Evolutionary conservation across 805 yeast genomes (phyloP).

Genomic region (Metschnikowia gelsemii): DNA sequence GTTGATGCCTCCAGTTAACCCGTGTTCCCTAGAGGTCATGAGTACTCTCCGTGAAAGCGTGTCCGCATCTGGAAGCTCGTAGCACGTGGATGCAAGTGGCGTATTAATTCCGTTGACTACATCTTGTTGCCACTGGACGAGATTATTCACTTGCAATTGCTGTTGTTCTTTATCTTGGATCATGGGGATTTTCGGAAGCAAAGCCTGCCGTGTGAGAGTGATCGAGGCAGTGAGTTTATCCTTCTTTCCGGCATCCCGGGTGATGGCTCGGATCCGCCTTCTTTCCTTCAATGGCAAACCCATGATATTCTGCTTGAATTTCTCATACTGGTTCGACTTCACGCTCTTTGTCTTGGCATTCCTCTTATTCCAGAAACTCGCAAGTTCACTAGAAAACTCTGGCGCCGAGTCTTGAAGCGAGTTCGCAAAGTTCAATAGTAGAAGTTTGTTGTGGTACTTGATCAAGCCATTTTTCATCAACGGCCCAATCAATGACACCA

Average conservation of each 20-base stretch:
- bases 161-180: slow-evolving; percentile 50
- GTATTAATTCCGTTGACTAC: slow-evolving; percentile 81
- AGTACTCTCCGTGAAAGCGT: slow-evolving; percentile 64
- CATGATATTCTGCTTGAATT: slow-evolving; percentile 81
- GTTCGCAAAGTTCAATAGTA: slow-evolving; percentile 81
- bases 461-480: slow-evolving; percentile 50
- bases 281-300: slow-evolving; percentile 83
- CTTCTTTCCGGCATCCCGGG: slow-evolving; percentile 78
- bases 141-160: slow-evolving; percentile 46
- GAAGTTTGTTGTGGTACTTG: slow-evolving; percentile 76
- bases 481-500: slow-evolving; percentile 57
- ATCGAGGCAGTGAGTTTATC: slow-evolving; percentile 70
- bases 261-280: slow-evolving; percentile 76
- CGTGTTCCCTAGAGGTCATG: slow-evolving; percentile 87
- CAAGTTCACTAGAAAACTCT: slow-evolving; percentile 46
- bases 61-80: slow-evolving; percentile 79
- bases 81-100: slow-evolving; percentile 73
- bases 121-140: slow-evolving; percentile 89
- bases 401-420: slow-evolving; percentile 71
- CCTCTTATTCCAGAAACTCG: slow-evolving; percentile 49
- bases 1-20: slow-evolving; percentile 77
- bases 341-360: slow-evolving; percentile 44
- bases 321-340: slow-evolving; percentile 71
- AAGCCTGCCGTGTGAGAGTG: slow-evolving; percentile 66
- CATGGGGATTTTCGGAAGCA: slow-evolving; percentile 83